Percentiles rank a stretch among this genome's conserved stretches.
These are phyloP conservation scores for Artemisia argyi DNA, from an alignment of 129 eudicot species.

Conservation along the genomic window DNA sequence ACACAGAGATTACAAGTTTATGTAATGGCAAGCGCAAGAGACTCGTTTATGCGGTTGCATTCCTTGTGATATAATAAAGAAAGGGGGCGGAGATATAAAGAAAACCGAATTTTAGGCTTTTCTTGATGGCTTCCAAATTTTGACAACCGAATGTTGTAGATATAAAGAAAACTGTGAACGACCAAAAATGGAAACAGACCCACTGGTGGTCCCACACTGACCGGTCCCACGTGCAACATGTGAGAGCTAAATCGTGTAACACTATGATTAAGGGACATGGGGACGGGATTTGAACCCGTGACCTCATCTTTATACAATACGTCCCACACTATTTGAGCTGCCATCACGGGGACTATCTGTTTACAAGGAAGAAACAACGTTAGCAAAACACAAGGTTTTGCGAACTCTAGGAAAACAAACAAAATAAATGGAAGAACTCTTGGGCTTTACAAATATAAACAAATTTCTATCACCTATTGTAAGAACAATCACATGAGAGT, in stretches of 20 bases:
- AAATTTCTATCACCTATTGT: not conserved
- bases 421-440: not conserved
- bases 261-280: no score
- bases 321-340: no score
- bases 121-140: not conserved
- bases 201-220: no score
- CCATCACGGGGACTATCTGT: no score
- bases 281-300: no score
- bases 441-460: not conserved
- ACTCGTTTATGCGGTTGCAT: not conserved
- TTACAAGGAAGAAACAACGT: not conserved
- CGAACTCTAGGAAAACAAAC: not conserved
- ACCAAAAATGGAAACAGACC: not conserved
- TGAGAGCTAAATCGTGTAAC: no score
- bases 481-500: not conserved
- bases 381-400: not conserved
- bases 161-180: not conserved
- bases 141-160: not conserved
- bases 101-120: not conserved
- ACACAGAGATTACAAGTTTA: constrained; percentile 3
- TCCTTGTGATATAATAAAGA: no score
- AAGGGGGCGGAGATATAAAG: not conserved
- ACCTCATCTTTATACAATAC: no score
- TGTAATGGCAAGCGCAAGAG: not conserved
- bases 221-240: no score